A percentile compares a stretch with the other conserved stretches of the same genome.
These are phyloP conservation scores for Globisporangium lucens DNA, from an alignment of 352 stramenopile genomes.

Conservation along the genomic window DNA sequence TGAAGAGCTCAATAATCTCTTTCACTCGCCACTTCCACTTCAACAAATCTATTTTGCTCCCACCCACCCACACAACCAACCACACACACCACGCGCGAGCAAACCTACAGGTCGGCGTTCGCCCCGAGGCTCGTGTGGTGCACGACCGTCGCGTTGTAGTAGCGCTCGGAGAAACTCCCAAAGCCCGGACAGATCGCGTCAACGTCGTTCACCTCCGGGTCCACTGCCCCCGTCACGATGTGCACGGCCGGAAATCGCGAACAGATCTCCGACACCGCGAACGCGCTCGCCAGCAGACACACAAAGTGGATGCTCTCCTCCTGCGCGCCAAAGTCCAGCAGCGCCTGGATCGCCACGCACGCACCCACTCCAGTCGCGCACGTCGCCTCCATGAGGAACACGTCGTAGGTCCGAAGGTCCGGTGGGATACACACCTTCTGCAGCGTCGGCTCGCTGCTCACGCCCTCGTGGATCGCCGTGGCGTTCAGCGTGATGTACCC, in stretches of 20 bases:
- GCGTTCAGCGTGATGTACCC: too few species aligned
- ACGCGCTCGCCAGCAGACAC: constrained; percentile 27
- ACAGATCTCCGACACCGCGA: constrained; percentile 25
- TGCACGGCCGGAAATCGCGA: constrained; percentile 20
- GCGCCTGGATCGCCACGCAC: constrained; percentile 29
- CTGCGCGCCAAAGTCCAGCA: constrained; percentile 29
- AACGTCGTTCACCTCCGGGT: constrained; percentile 25
- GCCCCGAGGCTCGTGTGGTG: constrained; percentile 9
- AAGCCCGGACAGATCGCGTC: constrained; percentile 26
- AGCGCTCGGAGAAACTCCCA: constrained; percentile 39
- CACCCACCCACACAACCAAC: too few species aligned
- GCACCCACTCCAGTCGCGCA: constrained; percentile 18
- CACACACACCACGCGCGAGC: neutral
- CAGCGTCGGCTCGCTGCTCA: neutral
- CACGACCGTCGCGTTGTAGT: constrained; percentile 28
- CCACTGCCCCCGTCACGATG: constrained; percentile 31
- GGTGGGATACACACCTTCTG: constrained; percentile 23
- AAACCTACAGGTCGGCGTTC: constrained; percentile 5
- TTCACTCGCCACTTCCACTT: too few species aligned
- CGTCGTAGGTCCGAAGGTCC: constrained; percentile 20
- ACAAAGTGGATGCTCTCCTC: constrained; percentile 31
- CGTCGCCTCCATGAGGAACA: constrained; percentile 33
- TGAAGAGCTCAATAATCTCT: too few species aligned
- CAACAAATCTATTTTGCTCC: too few species aligned
- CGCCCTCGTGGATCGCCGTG: too few species aligned